Percentiles rank a stretch among this genome's conserved stretches.
These are phyloP conservation scores for Crataegus laevigata DNA, from an alignment of 306 rosid genomes.

Conservation along the genomic window DNA sequence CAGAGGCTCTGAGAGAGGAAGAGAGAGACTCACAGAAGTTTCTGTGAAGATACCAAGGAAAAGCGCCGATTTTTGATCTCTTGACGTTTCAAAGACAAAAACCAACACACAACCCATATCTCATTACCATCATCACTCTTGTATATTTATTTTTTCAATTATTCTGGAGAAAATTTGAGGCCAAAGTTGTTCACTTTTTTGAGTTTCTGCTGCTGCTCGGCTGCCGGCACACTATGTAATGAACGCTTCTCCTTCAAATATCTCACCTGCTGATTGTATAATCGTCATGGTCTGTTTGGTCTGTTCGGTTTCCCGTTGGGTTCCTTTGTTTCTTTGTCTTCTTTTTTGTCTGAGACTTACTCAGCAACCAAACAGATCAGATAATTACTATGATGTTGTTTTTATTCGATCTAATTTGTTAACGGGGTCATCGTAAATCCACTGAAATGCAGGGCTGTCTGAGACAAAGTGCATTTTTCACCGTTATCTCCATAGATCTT, in stretches of 20 bases:
- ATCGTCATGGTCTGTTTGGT: slow-evolving; percentile 9
- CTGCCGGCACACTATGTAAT: not conserved
- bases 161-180: not conserved
- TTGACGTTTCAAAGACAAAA: not conserved
- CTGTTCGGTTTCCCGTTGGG: slow-evolving; percentile 3
- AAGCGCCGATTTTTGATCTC: slow-evolving; percentile 9
- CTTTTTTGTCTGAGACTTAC: not conserved
- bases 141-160: not conserved
- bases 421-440: slow-evolving; percentile 6
- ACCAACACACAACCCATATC: not conserved
- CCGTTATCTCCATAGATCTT: slow-evolving; percentile 19
- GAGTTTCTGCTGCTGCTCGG: not conserved
- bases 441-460: slow-evolving; percentile 18
- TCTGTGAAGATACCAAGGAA: slow-evolving; percentile 8
- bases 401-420: not conserved
- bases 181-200: not conserved
- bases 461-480: slow-evolving; percentile 4
- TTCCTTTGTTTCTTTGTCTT: not conserved
- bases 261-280: not conserved
- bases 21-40: not conserved
- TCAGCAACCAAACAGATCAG: slow-evolving; percentile 2
- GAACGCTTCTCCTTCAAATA: not conserved
- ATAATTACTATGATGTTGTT: not conserved
- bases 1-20: not conserved
- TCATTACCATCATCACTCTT: not conserved